Percentiles rank a stretch among this genome's conserved stretches.
phyloP scores from a whole-genome alignment of 192 early-diverging fungal species.

The Podila horticola region DNA sequence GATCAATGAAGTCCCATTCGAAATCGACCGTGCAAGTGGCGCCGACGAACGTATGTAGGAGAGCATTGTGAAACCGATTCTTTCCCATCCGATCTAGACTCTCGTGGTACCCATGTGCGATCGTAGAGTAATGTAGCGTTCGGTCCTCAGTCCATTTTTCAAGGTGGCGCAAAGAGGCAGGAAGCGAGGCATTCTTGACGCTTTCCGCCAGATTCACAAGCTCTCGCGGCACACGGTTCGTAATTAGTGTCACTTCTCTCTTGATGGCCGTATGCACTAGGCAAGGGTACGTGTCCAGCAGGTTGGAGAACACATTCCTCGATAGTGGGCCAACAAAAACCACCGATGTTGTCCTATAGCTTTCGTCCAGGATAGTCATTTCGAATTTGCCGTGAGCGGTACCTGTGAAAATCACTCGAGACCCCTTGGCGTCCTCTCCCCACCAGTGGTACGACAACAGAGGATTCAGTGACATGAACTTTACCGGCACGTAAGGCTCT shows the following conservation, averaged over 20 bases:
- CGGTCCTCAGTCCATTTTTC: conserved; percentile 6
- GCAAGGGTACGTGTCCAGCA: conserved; percentile 13
- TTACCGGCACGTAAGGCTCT: conserved; percentile 17
- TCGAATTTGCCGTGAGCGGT: conserved; percentile 39
- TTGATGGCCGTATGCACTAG: conserved; percentile 9
- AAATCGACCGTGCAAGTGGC: conserved; percentile 20
- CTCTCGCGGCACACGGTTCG: conserved; percentile 47
- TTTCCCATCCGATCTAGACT: background rate
- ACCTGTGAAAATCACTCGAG: conserved; percentile 44
- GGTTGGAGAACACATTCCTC: conserved; percentile 14
- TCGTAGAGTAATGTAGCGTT: background rate
- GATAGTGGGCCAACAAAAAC: conserved; percentile 34
- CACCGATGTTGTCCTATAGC: conserved; percentile 8
- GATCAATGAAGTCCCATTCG: conserved; percentile 44
- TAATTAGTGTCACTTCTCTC: conserved; percentile 16
- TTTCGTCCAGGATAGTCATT: conserved; percentile 21
- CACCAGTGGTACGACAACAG: conserved; percentile 23
- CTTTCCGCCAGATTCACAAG: conserved; percentile 14
- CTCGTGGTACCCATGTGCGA: conserved; percentile 17
- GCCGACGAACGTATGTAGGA: conserved; percentile 29
- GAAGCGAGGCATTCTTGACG: conserved; percentile 9
- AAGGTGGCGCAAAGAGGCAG: conserved; percentile 10
- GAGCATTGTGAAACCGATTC: conserved; percentile 18
- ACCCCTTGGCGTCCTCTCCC: conserved; percentile 23
- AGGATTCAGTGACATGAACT: conserved; percentile 14